Conservation (phyloP, 2,329 filamentous ascomycete genomes). For the Fonsecaea pedrosoi region DNA sequence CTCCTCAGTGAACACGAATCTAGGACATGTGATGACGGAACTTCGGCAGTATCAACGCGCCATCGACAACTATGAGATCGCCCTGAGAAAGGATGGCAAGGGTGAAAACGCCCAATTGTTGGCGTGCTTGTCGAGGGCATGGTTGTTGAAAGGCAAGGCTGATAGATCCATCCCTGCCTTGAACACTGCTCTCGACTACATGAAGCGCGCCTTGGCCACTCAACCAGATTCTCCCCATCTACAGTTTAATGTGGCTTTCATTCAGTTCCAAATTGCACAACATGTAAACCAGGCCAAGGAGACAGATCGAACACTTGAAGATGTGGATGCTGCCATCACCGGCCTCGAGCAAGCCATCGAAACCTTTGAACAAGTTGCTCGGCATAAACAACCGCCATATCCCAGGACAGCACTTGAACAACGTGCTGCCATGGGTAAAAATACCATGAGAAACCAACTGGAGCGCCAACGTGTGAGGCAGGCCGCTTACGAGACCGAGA, state of each 20-base stretch:
- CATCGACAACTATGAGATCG: slow-evolving; percentile 91
- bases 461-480: slow-evolving; percentile 84
- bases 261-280: slow-evolving; percentile 91
- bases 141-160: slow-evolving; percentile 78
- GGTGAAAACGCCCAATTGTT: slow-evolving; percentile 71
- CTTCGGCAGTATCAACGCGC: slow-evolving; percentile 87
- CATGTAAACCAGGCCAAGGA: slow-evolving; percentile 77
- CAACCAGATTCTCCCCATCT: slow-evolving; percentile 86
- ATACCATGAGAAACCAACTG: slow-evolving; percentile 91
- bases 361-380: slow-evolving; percentile 65
- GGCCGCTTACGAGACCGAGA: slow-evolving; percentile 89
- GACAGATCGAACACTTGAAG: slow-evolving; percentile 75
- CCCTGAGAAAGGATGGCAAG: slow-evolving; percentile 71
- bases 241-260: slow-evolving; percentile 97
- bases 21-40: slow-evolving; percentile 92
- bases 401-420: slow-evolving; percentile 89
- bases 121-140: slow-evolving; percentile 85
- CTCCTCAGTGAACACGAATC: slow-evolving; percentile 85
- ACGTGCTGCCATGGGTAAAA: slow-evolving; percentile 94
- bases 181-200: slow-evolving; percentile 69
- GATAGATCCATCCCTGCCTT: slow-evolving; percentile 68
- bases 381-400: slow-evolving; percentile 76
- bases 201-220: slow-evolving; percentile 72
- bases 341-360: slow-evolving; percentile 88
- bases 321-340: slow-evolving; percentile 78